Conservation (phyloP, 2,329 filamentous ascomycete species). For the Colletotrichum limetticola region DNA sequence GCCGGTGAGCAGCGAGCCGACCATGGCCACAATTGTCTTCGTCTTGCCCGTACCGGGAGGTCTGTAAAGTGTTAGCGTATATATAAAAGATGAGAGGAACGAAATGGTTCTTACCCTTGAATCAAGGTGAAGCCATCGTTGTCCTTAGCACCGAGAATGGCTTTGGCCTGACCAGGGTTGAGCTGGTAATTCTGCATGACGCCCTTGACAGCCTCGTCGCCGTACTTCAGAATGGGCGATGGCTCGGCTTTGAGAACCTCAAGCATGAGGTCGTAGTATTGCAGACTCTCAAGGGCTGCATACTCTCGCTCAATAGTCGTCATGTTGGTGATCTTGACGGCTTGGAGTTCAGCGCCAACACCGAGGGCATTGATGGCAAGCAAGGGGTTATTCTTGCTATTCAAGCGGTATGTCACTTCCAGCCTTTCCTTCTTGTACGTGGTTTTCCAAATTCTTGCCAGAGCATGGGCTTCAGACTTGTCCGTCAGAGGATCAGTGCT, state of each 20-base stretch:
- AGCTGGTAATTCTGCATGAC: conserved; percentile 83
- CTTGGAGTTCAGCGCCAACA: conserved; percentile 76
- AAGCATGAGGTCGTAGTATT: conserved; percentile 95
- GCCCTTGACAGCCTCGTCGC: conserved; percentile 75
- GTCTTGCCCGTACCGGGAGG: conserved; percentile 98
- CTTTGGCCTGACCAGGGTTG: conserved; percentile 89
- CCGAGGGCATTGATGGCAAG: conserved; percentile 64
- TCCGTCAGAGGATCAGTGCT: conserved; percentile 75
- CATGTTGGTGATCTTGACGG: conserved; percentile 89
- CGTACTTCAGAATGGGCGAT: conserved; percentile 86
- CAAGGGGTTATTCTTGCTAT: conserved; percentile 72
- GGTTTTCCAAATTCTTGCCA: conserved; percentile 84
- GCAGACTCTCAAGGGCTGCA: conserved; percentile 87
- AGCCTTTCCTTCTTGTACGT: conserved; percentile 83
- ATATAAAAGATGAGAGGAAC: conserved; percentile 14
- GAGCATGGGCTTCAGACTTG: conserved; percentile 77
- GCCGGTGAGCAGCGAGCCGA: conserved; percentile 83
- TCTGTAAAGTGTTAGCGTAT: conserved; percentile 55
- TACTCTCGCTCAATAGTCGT: conserved; percentile 96
- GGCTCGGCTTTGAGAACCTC: conserved; percentile 92
- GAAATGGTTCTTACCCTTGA: conserved; percentile 71
- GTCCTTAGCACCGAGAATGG: conserved; percentile 89
- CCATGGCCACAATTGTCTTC: conserved; percentile 97
- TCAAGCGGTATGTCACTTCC: conserved; percentile 88
- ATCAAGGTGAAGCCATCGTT: conserved; percentile 98